phyloP scores from a whole-genome alignment of 768 basidiomycete species.

The Termitomyces bulborhizus region DNA sequence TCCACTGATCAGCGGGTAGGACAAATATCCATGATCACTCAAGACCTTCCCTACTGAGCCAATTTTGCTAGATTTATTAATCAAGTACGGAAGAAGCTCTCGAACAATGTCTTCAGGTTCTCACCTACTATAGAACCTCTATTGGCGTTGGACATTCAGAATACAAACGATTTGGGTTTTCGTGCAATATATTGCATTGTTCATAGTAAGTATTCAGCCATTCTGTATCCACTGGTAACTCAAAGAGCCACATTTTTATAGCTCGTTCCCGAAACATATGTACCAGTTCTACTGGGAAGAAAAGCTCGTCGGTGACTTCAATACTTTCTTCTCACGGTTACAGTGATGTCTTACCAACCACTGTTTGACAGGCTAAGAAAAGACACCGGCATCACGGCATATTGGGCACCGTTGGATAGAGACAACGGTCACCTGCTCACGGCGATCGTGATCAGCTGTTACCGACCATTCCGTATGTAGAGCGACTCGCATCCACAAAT shows the following conservation, averaged over 20 bases:
- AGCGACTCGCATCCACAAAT: background rate
- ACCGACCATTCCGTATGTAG: slow-evolving; percentile 64
- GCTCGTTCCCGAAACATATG: slow-evolving; percentile 71
- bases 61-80: slow-evolving; percentile 52
- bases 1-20: slow-evolving; percentile 55
- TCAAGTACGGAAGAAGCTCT: slow-evolving; percentile 31
- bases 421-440: slow-evolving; percentile 34
- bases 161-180: slow-evolving; percentile 66
- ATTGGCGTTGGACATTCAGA: slow-evolving; percentile 79
- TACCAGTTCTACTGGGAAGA: slow-evolving; percentile 48
- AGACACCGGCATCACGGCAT: slow-evolving; percentile 44
- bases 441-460: slow-evolving; percentile 54
- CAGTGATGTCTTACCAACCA: background rate
- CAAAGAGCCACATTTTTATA: slow-evolving; percentile 15
- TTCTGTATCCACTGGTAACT: background rate
- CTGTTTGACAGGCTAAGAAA: slow-evolving; percentile 41
- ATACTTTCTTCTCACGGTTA: background rate
- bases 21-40: background rate
- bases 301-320: slow-evolving; percentile 48
- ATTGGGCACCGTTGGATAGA: slow-evolving; percentile 57
- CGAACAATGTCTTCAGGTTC: background rate
- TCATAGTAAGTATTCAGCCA: slow-evolving; percentile 33
- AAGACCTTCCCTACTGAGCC: too few species aligned
- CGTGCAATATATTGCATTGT: slow-evolving; percentile 42
- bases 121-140: slow-evolving; percentile 32